phyloP scores from a whole-genome alignment of 805 yeast species.

The Lachancea cidri region DNA sequence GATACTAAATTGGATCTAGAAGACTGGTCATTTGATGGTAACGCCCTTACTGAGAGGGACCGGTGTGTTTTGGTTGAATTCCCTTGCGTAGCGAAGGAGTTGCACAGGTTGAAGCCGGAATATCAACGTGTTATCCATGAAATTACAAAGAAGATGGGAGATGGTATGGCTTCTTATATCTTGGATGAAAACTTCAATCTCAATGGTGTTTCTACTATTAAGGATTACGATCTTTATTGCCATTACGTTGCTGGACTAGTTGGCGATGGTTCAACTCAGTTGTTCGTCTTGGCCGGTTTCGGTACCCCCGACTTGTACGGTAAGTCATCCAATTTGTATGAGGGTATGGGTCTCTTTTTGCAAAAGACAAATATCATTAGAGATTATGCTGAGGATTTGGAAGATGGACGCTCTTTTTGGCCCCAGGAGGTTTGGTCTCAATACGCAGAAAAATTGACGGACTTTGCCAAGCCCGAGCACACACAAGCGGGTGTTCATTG shows the following conservation, averaged over 20 bases:
- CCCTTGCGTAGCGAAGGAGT: conserved; percentile 62
- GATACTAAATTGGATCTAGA: conserved; percentile 52
- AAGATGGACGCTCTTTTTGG: conserved; percentile 92
- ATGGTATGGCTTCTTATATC: conserved; percentile 95
- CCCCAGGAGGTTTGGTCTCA: conserved; percentile 91
- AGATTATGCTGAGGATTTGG: conserved; percentile 87
- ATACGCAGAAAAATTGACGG: conserved; percentile 59
- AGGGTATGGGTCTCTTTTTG: conserved; percentile 90
- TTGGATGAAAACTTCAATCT: conserved; percentile 69
- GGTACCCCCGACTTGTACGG: conserved; percentile 47
- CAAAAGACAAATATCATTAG: conserved; percentile 96
- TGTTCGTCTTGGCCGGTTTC: conserved; percentile 71
- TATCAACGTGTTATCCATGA: conserved; percentile 76
- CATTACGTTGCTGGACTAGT: conserved; percentile 97
- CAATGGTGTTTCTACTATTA: conserved; percentile 70
- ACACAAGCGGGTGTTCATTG: conserved; percentile 60
- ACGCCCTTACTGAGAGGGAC: conserved; percentile 74
- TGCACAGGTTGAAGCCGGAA: conserved; percentile 62
- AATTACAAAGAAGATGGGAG: conserved; percentile 84
- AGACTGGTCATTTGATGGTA: conserved; percentile 81
- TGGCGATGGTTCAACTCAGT: conserved; percentile 88
- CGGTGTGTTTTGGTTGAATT: conserved; percentile 77
- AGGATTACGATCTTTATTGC: conserved; percentile 87
- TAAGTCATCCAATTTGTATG: conserved; percentile 55
- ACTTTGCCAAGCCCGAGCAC: conserved; percentile 49